Evolutionary conservation across 2,329 filamentous ascomycete genomes (phyloP).

Genomic region (Mycosphaerella sp.): DNA sequence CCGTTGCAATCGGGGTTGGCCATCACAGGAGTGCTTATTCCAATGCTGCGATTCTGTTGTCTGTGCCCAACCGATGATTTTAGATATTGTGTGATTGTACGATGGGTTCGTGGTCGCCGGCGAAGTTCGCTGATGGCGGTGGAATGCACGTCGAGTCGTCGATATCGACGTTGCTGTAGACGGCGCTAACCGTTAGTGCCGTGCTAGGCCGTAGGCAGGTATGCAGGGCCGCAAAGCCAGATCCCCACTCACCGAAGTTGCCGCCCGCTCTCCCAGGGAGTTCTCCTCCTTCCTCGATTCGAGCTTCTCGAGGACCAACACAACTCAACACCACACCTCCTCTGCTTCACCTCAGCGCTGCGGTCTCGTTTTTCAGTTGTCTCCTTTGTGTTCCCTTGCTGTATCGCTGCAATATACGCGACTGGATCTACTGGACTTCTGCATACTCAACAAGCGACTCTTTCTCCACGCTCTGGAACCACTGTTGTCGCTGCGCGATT

Average conservation of each 20-base stretch:
- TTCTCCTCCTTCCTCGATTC: too few species aligned
- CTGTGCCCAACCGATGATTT: neutral
- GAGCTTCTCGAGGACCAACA: too few species aligned
- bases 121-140: too few species aligned
- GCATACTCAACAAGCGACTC: neutral
- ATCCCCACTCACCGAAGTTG: too few species aligned
- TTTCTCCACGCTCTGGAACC: neutral
- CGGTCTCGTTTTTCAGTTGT: conserved; percentile 4
- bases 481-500: neutral
- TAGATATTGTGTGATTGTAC: neutral
- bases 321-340: neutral
- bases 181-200: too few species aligned
- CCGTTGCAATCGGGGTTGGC: conserved; percentile 17
- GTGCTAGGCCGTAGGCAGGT: too few species aligned
- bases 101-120: too few species aligned
- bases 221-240: too few species aligned
- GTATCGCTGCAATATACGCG: conserved; percentile 3
- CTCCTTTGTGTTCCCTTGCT: conserved; percentile 11
- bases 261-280: too few species aligned
- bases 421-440: neutral
- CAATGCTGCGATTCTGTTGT: neutral
- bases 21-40: conserved; percentile 10
- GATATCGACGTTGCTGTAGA: too few species aligned
- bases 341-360: neutral
- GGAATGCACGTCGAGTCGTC: too few species aligned